A percentile compares a stretch with the other conserved stretches of the same genome.
Conservation (phyloP, 768 basidiomycete species). For the Tubosaeta brunneosetosa region DNA sequence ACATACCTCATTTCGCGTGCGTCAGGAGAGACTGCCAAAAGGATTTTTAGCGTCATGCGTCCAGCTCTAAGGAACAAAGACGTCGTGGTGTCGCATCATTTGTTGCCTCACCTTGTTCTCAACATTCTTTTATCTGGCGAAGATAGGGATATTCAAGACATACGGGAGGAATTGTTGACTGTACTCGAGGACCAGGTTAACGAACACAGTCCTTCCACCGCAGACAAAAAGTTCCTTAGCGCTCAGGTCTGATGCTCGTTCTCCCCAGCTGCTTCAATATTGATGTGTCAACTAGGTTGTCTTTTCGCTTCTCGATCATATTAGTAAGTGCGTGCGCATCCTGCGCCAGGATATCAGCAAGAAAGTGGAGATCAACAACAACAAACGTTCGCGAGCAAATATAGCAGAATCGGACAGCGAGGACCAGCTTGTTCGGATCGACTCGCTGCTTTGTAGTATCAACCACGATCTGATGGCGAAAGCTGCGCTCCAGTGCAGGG, state of each 20-base stretch:
- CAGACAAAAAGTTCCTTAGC: constrained; percentile 83
- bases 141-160: constrained; percentile 55
- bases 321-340: constrained; percentile 83
- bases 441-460: constrained; percentile 78
- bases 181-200: constrained; percentile 88
- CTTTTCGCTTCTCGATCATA: constrained; percentile 91
- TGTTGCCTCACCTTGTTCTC: constrained; percentile 89
- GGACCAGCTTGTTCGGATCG: constrained; percentile 65
- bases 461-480: constrained; percentile 86
- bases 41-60: constrained; percentile 75
- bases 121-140: constrained; percentile 77
- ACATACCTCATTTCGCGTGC: constrained; percentile 69
- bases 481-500: constrained; percentile 91
- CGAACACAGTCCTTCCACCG: constrained; percentile 47
- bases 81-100: constrained; percentile 86
- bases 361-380: constrained; percentile 38
- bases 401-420: constrained; percentile 37
- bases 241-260: constrained; percentile 66
- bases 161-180: constrained; percentile 69
- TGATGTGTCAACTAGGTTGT: constrained; percentile 58
- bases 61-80: constrained; percentile 81
- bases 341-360: constrained; percentile 63
- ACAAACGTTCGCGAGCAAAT: constrained; percentile 44
- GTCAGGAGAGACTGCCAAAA: constrained; percentile 51
- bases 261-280: neutral